Evolutionary conservation across 805 yeast species (phyloP), one percentile per base, ranked within the genome.

Genomic region (Ogataea ganodermae): DNA sequence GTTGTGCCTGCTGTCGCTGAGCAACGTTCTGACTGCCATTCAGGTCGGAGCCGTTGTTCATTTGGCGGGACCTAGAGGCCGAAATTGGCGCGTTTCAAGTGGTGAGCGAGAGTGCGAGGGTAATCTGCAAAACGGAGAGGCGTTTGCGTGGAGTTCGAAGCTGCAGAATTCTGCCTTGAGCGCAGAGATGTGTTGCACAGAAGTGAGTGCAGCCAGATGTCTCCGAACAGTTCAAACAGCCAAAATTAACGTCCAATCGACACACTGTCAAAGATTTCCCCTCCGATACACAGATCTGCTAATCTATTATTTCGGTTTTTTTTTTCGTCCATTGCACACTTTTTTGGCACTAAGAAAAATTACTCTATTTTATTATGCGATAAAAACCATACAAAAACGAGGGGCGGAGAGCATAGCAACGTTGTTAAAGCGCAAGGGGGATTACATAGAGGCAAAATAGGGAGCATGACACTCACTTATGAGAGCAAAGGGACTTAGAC

Each of bases 1-100:
- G 44, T 12, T 30, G 36, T n/a, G 44, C 27, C 37, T 49, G 52
- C 18, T 41, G 46, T 21, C 22, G 42, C 26, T 37, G 45, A n/a
- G 26, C 22, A 20, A 33, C 42, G 16, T 27, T 16, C 42, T 40
- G 32, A 31, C 26, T 27, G 16, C 42, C 22, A 35, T 36, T 42
- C 18, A 37, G 14, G 14, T 36, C 37, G n/a, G 40, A 24, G 36
- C 48, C 22, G 27, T 16, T 32, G 28, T 37, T 44, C 35, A 36
- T 43, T 20, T 20, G 21, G 6, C 5, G 26, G 32, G 23, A 30
- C 22, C 21, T 14, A n/a, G 16, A n/a, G 33, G 8, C 7, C 6
- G 8, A n/a, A n/a, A 12, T 6, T 30, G 33, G 33, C 14, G 18
- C 17, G 33, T 30, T 30, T 30, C 33, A 30, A 13, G 33, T 30